Conservation (phyloP, 2,329 filamentous ascomycete genomes). For the Aspergillus sp. region DNA sequence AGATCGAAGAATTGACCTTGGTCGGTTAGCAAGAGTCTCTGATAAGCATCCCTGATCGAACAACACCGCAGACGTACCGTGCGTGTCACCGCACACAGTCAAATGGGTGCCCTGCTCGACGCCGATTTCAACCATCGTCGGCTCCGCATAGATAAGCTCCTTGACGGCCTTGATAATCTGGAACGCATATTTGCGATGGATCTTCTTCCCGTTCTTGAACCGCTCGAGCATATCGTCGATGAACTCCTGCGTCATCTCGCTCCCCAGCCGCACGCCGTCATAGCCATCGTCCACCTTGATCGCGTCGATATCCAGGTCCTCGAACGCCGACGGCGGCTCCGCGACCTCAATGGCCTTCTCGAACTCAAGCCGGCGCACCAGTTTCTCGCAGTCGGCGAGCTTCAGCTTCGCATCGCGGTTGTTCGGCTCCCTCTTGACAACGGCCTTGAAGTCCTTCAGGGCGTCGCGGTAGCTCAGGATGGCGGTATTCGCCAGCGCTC, state of each 20-base stretch:
- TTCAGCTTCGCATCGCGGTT: constrained; percentile 90
- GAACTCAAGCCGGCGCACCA: constrained; percentile 86
- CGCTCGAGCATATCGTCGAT: constrained; percentile 94
- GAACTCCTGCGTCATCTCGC: constrained; percentile 90
- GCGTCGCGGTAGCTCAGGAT: constrained; percentile 84
- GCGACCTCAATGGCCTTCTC: constrained; percentile 89
- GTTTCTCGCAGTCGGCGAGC: constrained; percentile 85
- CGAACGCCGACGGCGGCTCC: constrained; percentile 84
- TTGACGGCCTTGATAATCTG: constrained; percentile 87
- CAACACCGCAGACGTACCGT: constrained; percentile 49
- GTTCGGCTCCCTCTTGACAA: constrained; percentile 72
- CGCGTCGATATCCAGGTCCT: constrained; percentile 76
- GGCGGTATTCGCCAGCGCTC: constrained; percentile 82
- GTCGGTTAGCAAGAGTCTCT: constrained; percentile 3
- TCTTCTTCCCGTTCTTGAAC: constrained; percentile 92
- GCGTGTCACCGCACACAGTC: constrained; percentile 95
- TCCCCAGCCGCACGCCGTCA: constrained; percentile 67
- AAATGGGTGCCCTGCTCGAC: constrained; percentile 68
- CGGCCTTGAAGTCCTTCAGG: constrained; percentile 82
- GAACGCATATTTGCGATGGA: constrained; percentile 94
- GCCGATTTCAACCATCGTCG: constrained; percentile 92
- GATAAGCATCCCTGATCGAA: too few relatives aligned
- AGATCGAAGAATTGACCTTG: constrained; percentile 96
- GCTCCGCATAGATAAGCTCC: constrained; percentile 81
- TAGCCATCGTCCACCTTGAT: constrained; percentile 77